Percentiles rank a stretch among this genome's conserved stretches.
Evolutionary conservation across 129 eudicot genomes (phyloP).

Genomic region (Lonicera japonica): DNA sequence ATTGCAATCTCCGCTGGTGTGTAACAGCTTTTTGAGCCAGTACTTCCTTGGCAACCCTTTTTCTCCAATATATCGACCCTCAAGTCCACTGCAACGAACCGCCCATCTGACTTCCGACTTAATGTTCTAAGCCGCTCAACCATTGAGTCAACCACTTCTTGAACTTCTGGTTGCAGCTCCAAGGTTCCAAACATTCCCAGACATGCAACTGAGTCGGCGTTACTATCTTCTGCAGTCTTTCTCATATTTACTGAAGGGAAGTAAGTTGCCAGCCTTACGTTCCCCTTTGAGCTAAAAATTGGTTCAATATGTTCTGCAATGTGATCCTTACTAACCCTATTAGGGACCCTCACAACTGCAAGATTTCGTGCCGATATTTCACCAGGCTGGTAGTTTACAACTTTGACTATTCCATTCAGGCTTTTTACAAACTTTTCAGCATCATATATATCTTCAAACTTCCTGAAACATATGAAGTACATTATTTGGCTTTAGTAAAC

Average conservation of each 20-base stretch:
- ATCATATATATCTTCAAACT: conserved; percentile 83
- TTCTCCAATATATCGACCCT: conserved; percentile 82
- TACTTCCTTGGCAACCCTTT: conserved; percentile 73
- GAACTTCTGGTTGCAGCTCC: conserved; percentile 74
- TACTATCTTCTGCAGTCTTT: conserved; percentile 33
- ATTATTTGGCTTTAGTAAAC: no score
- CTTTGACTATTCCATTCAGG: conserved; percentile 75
- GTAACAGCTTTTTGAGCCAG: conserved; percentile 67
- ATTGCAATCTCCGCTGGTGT: conserved; percentile 72
- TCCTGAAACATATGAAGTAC: conserved; percentile 39
- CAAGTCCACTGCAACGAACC: conserved; percentile 82
- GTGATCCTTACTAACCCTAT: conserved; percentile 59
- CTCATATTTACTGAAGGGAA: conserved; percentile 96
- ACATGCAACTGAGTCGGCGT: conserved; percentile 60
- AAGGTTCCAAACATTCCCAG: conserved; percentile 81
- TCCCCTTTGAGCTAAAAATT: conserved; percentile 58
- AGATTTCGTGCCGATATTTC: conserved; percentile 46
- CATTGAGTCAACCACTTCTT: conserved; percentile 86
- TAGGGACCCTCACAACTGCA: conserved; percentile 85
- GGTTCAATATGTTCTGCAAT: conserved; percentile 62
- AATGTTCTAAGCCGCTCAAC: conserved; percentile 70
- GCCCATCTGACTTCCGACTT: conserved; percentile 75
- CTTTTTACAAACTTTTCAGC: conserved; percentile 68
- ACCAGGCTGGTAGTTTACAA: conserved; percentile 58
- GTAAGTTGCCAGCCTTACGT: conserved; percentile 89